Evolutionary conservation across 2,329 filamentous ascomycete genomes (phyloP), one percentile per base, ranked within the genome.

Genomic region (Pseudocercospora musae): DNA sequence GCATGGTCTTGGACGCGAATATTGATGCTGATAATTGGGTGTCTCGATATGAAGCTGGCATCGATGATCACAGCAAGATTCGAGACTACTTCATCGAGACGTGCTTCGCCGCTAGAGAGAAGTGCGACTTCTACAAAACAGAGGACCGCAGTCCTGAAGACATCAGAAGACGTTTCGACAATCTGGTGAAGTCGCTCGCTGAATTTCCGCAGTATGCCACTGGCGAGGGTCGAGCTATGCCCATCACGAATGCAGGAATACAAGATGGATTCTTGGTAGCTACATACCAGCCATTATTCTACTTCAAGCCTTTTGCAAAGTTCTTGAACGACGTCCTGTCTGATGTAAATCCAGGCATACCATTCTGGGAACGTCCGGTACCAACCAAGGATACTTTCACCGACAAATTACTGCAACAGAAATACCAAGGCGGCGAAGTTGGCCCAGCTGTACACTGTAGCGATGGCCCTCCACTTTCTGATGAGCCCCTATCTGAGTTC

Each of bases 21-120:
- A 65, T 73, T 1, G 70, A 74, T 63, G 76, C 69, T 55, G 78
- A 75, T 57, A 68, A 68, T 21, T 68, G 66, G 66, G 55, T 62
- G 6, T 62, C 60, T 20, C 60, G 62, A 15, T 66, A 66, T 27
- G 67, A 68, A 37, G 60, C 60, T 25, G 59, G 59, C 42, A 66
- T 66, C 50, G 63, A 68, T 31, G 67, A 68, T 33, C 60, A 65
- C 29, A 60, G 61, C 13, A 57, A 58, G 50, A 64, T 59, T 21
- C 57, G 61, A 40, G 57, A 63, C 18, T 40, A 56, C 29, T 63
- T 63, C 53, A 60, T 63, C 53, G 61, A 65, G 33, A 64, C 37
- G 27, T 63, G 56, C 58, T 66, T 59, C 60, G 58, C 55, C 13
- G 29, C 7, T 44, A 57, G 29, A 37, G 56, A 21, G 20, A 37